Base-by-base conservation (phyloP, 441 rosid species). In the Arabidopsis lyrata region DNA sequence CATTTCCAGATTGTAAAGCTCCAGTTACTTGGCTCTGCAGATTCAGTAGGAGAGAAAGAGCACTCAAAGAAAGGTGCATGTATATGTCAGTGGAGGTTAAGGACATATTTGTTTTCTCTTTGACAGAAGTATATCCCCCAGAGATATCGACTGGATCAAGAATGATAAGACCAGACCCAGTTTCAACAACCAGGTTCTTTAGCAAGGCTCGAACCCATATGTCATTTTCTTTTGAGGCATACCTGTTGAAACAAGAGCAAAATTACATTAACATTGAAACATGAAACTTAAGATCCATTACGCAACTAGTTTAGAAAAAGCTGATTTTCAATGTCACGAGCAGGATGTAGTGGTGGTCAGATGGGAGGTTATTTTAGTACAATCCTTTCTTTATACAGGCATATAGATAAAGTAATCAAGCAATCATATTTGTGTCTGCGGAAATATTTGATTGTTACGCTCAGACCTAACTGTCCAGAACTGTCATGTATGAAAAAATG, bases 101-200 rank as follows among this genome's bases (percentile, higher is more conserved):
- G 75, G 98, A 94, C 77, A 94, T 83, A 77, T 90, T 93, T 68
- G 95, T 92, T 81, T 88, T 96, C 85, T 93, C 97, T 76, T 87
- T 89, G 64, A 94, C 86, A 63, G 96, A 94, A 47, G 99, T 92
- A 80, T 88, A 94, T 72, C 97, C 98, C 60, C 91, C 91, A 0
- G 98, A 94, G 64, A 94, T 81, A 83, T 94, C 98, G 53, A 92
- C 92, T 32, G 98, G 97, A 78, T 92, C 93, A 65, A 96, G 86
- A 83, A 96, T 86, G 76, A 87, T 82, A 77, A 96, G 96, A 80
- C 99, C 99, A 76, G 99, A 96, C 75, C 97, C 99, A 74, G 98
- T 87, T 87, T 96, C 99, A 61, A 96, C 78, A 13, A 86, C 89
- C 76, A 96, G 82, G 82, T 88, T 95, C 87, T 92, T 96, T 82